A percentile compares a stretch with the other conserved stretches of the same genome.
Evolutionary conservation across 306 rosid species (phyloP).

Genomic region (Pueraria montana): DNA sequence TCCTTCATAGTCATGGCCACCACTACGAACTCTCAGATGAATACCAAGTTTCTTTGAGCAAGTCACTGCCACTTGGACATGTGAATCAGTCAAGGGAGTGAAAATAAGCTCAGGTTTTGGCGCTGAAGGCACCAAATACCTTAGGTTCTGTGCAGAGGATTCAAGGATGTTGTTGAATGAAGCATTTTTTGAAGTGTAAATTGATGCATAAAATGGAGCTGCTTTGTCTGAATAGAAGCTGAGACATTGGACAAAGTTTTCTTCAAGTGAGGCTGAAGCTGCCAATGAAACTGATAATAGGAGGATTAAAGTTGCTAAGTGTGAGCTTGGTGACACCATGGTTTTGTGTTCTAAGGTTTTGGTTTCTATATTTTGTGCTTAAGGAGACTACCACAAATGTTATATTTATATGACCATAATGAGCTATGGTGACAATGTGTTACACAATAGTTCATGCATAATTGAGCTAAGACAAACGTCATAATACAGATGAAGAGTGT

Average conservation of each 20-base stretch:
- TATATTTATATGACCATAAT: slow-evolving; percentile 25
- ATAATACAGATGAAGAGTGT: slow-evolving; percentile 49
- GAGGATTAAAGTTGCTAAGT: slow-evolving; percentile 47
- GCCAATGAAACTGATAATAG: slow-evolving; percentile 53
- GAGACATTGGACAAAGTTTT: slow-evolving; percentile 60
- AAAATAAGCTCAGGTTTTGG: slow-evolving; percentile 82
- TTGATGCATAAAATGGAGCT: slow-evolving; percentile 50
- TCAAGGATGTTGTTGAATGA: slow-evolving; percentile 55
- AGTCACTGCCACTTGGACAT: slow-evolving; percentile 71
- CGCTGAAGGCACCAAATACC: slow-evolving; percentile 60
- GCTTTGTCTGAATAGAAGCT: slow-evolving; percentile 52
- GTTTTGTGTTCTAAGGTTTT: slow-evolving; percentile 31
- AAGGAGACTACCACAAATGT: slow-evolving; percentile 15
- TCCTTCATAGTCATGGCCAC: slow-evolving; percentile 94
- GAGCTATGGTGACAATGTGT: slow-evolving; percentile 13
- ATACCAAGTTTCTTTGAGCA: slow-evolving; percentile 70
- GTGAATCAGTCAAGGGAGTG: slow-evolving; percentile 66
- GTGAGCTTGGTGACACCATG: slow-evolving; percentile 51
- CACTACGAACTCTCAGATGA: slow-evolving; percentile 76
- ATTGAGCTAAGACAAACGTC: slow-evolving; percentile 59
- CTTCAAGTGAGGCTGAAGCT: slow-evolving; percentile 55
- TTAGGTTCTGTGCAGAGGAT: slow-evolving; percentile 68
- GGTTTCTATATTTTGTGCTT: slow-evolving; percentile 40
- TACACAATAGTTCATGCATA: not conserved
- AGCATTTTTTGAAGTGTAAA: slow-evolving; percentile 51